These are phyloP conservation scores for Hypoxylon sp. DNA, from an alignment of 2,329 filamentous ascomycete genomes.

Conservation along the genomic window DNA sequence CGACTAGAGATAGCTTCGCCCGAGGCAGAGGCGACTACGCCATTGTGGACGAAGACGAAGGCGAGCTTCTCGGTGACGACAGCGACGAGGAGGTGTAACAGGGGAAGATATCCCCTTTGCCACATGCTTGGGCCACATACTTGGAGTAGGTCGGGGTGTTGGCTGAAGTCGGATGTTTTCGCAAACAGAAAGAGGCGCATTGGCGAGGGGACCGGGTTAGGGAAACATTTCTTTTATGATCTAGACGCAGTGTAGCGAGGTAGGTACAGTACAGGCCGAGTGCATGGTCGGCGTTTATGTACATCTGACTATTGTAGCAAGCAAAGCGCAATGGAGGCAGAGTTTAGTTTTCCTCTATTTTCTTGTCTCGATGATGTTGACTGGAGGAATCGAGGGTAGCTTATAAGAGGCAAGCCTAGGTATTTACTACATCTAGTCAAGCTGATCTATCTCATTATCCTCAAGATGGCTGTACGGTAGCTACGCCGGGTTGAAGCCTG, in stretches of 20 bases:
- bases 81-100: slow-evolving; percentile 84
- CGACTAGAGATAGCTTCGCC: slow-evolving; percentile 89
- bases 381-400: slow-evolving; percentile 1
- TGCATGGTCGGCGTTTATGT: slow-evolving; percentile 14
- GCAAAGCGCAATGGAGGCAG: slow-evolving; percentile 16
- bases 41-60: slow-evolving; percentile 91
- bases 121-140: neutral
- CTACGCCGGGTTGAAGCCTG: neutral
- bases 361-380: neutral
- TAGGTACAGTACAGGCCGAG: slow-evolving; percentile 2
- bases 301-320: slow-evolving; percentile 20
- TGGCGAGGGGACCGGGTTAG: slow-evolving; percentile 28
- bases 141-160: neutral
- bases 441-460: neutral
- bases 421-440: slow-evolving; percentile 11
- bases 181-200: slow-evolving; percentile 28
- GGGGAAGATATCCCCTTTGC: neutral
- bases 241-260: slow-evolving; percentile 17
- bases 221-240: slow-evolving; percentile 22
- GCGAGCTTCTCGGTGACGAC: slow-evolving; percentile 91
- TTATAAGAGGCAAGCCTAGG: slow-evolving; percentile 8
- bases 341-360: slow-evolving; percentile 12
- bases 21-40: slow-evolving; percentile 88
- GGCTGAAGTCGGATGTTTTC: slow-evolving; percentile 25
- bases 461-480: neutral